Conservation (phyloP, 306 rosid genomes). For the Sesbania bispinosa region DNA sequence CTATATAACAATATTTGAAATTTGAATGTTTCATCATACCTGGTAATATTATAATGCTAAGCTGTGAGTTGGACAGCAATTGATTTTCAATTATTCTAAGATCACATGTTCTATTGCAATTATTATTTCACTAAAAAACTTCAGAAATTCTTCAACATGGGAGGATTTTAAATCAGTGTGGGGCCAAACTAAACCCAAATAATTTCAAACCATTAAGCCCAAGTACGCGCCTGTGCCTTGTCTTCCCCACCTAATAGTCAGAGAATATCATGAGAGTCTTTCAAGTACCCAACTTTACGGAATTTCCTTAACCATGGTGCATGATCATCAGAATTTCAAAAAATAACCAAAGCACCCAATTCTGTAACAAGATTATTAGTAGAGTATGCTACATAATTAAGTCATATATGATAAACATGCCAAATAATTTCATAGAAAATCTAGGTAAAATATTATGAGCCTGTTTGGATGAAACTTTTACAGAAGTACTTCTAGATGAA, state of each 20-base stretch:
- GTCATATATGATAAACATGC: no score
- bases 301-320: background rate
- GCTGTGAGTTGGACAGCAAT: background rate
- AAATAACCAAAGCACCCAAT: background rate
- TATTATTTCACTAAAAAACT: background rate
- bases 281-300: background rate
- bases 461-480: no score
- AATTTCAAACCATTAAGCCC: background rate
- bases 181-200: background rate
- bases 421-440: background rate
- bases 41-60: background rate
- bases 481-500: no score
- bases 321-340: conserved; percentile 1
- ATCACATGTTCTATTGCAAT: conserved; percentile 9
- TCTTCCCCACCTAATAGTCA: background rate
- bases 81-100: background rate
- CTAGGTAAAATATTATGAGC: background rate
- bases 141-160: background rate
- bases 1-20: background rate
- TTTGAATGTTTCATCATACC: background rate
- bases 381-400: background rate
- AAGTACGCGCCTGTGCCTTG: background rate
- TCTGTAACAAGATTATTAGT: background rate
- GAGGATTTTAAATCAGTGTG: background rate
- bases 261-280: background rate